phyloP scores from a whole-genome alignment of 1,139 yeast genomes.

The Debaryomyces nepalensis region DNA sequence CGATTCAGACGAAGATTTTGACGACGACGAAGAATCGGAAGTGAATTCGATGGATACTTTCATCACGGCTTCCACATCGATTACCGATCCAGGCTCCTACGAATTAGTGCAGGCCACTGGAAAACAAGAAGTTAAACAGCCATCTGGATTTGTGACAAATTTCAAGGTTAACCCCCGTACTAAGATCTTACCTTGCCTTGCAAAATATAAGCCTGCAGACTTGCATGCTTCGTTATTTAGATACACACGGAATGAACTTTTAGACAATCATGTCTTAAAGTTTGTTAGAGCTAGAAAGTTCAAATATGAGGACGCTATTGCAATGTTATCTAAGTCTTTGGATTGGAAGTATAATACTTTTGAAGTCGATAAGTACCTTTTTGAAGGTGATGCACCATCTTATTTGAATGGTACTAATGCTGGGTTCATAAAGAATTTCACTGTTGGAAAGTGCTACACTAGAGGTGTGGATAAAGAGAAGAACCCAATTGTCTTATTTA shows the following conservation, averaged over 20 bases:
- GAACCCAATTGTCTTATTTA: conserved; percentile 45
- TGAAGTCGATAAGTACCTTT: conserved; percentile 36
- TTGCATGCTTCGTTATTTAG: conserved; percentile 31
- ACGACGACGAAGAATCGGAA: conserved; percentile 26
- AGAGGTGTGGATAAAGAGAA: conserved; percentile 44
- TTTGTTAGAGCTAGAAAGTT: conserved; percentile 51
- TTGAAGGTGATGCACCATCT: conserved; percentile 47
- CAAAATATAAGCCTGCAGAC: conserved; percentile 31
- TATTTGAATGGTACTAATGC: conserved; percentile 36
- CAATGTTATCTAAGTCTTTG: conserved; percentile 42
- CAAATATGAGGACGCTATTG: conserved; percentile 36
- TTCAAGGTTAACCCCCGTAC: conserved; percentile 2
- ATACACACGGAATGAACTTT: conserved; percentile 35
- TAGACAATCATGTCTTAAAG: conserved; percentile 41
- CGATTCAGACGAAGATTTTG: conserved; percentile 24
- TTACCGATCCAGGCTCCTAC: conserved; percentile 28
- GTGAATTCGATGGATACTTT: conserved; percentile 38
- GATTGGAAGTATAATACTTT: conserved; percentile 42
- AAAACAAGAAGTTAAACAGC: background rate
- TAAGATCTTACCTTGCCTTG: conserved; percentile 22
- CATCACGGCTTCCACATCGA: conserved; percentile 42
- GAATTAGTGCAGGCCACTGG: background rate
- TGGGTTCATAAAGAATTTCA: conserved; percentile 44
- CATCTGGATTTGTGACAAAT: background rate
- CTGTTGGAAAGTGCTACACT: conserved; percentile 44